Conservation (phyloP, 2,329 filamentous ascomycete species). For the Domatiomyces catenatus region DNA sequence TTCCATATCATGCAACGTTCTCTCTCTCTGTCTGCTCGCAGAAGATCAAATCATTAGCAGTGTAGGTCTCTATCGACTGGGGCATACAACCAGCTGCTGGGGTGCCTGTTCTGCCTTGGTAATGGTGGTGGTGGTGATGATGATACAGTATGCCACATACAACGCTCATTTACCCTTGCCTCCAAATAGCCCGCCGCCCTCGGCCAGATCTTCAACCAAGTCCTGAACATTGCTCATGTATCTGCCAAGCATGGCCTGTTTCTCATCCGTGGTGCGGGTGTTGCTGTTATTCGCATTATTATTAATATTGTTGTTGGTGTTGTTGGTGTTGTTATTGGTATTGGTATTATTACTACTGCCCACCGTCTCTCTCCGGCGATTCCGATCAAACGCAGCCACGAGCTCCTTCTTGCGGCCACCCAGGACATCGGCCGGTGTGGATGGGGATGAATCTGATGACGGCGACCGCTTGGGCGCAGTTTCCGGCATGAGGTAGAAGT, state of each 20-base stretch:
- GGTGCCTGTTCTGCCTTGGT: neutral
- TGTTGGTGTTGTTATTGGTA: neutral
- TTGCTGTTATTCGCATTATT: too few relatives aligned
- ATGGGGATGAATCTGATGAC: constrained; percentile 19
- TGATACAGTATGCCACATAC: neutral
- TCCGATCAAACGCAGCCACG: constrained; percentile 36
- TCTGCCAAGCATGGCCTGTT: constrained; percentile 60
- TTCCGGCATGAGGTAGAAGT: constrained; percentile 98
- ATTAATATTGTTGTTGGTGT: neutral
- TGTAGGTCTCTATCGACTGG: neutral
- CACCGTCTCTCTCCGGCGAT: constrained; percentile 19
- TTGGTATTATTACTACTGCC: constrained; percentile 13
- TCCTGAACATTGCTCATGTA: constrained; percentile 74
- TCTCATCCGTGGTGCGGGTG: constrained; percentile 61
- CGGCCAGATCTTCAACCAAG: constrained; percentile 67
- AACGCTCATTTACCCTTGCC: neutral
- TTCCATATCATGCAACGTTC: too few relatives aligned
- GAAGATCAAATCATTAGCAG: too few relatives aligned
- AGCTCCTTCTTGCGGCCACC: constrained; percentile 56
- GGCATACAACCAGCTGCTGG: neutral
- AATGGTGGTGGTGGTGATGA: neutral
- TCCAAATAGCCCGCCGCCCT: constrained; percentile 22
- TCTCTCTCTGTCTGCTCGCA: too few relatives aligned
- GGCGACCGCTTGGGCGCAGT: constrained; percentile 27
- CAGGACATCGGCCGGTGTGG: constrained; percentile 25